A percentile compares a stretch with the other conserved stretches of the same genome.
Evolutionary conservation across 164 flowering plant genomes (phyloP).

Genomic region (Magnolia changhungtana): DNA sequence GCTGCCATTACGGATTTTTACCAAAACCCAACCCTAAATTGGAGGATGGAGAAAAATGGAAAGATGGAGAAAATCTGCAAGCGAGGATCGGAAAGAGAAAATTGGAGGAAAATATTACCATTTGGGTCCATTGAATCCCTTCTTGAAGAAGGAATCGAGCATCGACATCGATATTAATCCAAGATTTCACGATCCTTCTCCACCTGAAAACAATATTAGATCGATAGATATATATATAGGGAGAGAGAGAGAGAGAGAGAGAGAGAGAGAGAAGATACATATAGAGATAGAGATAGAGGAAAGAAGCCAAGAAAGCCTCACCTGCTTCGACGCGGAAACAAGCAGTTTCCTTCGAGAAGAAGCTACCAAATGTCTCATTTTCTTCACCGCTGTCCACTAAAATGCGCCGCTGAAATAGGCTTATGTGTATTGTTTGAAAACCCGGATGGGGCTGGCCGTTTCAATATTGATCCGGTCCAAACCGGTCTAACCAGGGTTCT

Average conservation of each 20-base stretch:
- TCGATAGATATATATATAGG: not conserved
- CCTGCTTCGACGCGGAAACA: not conserved
- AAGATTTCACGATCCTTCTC: too few species aligned
- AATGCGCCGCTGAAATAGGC: too few species aligned
- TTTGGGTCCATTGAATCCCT: slow-evolving; percentile 74
- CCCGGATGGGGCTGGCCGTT: too few species aligned
- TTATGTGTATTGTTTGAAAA: too few species aligned
- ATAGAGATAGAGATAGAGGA: not conserved
- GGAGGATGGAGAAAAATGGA: not conserved
- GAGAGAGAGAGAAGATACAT: not conserved
- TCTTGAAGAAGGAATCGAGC: slow-evolving; percentile 83
- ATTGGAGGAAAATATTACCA: slow-evolving; percentile 41
- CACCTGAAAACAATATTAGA: too few species aligned
- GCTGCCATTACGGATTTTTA: not conserved
- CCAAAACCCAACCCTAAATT: not conserved
- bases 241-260: not conserved
- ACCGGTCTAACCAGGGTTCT: too few species aligned
- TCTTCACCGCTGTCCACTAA: too few species aligned
- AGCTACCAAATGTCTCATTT: not conserved
- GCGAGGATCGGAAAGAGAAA: not conserved
- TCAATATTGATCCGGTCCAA: too few species aligned
- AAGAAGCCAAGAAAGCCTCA: not conserved
- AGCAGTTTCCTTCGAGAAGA: not conserved
- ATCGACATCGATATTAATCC: slow-evolving; percentile 48
- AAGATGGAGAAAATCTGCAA: not conserved